These are phyloP conservation scores for Backusella circina DNA, from an alignment of 192 early-diverging fungal genomes.

Conservation along the genomic window DNA sequence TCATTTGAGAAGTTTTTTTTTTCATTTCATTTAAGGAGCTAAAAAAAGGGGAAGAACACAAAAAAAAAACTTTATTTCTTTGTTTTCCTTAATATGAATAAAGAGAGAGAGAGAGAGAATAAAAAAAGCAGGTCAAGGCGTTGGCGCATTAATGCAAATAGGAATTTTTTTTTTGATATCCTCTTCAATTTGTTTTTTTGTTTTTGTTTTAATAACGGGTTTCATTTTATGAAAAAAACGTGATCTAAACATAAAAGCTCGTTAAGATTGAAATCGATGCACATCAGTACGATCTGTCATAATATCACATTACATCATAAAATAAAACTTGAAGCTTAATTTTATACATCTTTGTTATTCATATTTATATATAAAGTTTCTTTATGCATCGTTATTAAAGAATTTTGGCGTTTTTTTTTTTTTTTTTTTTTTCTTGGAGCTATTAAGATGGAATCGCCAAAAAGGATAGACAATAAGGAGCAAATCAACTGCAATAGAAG, in stretches of 20 bases:
- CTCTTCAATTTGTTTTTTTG: not conserved
- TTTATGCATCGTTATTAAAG: not conserved
- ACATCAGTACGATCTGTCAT: not conserved
- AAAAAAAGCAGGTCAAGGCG: not conserved
- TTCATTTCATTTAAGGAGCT: not conserved
- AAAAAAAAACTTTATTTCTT: not conserved
- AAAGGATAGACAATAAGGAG: not conserved
- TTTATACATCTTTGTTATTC: not conserved
- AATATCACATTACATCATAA: not conserved
- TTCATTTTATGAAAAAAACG: not conserved
- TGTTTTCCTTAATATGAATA: not conserved
- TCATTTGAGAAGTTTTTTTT: not conserved
- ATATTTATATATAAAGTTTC: not conserved
- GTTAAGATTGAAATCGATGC: not conserved
- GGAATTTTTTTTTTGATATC: not conserved
- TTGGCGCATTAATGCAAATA: not conserved
- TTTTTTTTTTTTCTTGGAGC: not conserved
- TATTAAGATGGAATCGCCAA: not conserved
- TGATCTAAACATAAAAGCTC: not conserved
- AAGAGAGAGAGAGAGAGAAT: not conserved
- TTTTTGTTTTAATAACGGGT: not conserved
- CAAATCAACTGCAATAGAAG: not conserved
- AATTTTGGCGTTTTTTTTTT: not conserved
- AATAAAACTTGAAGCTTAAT: not conserved
- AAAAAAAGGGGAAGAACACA: not conserved